These are phyloP conservation scores for Boletus insuetus DNA, from an alignment of 768 basidiomycete species.

Conservation along the genomic window DNA sequence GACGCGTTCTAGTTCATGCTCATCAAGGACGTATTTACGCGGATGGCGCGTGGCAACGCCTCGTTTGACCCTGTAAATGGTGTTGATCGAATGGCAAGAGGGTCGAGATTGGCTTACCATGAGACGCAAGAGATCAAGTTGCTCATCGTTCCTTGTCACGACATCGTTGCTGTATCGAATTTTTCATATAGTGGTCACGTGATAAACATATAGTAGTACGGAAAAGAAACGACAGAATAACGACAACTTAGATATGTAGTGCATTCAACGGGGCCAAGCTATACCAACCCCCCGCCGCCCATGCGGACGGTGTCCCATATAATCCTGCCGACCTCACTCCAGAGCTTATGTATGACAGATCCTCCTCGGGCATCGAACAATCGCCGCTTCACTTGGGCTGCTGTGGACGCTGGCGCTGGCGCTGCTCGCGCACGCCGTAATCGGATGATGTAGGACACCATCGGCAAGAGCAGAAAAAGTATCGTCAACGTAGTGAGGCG, in stretches of 20 bases:
- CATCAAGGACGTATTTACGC: constrained; percentile 85
- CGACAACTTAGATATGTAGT: constrained; percentile 15
- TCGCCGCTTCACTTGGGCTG: constrained; percentile 56
- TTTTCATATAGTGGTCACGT: constrained; percentile 19
- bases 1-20: constrained; percentile 85
- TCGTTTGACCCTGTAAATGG: constrained; percentile 61
- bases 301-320: constrained; percentile 69
- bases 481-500: constrained; percentile 46
- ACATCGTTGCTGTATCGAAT: neutral
- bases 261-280: neutral
- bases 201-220: neutral
- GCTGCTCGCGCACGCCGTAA: constrained; percentile 40
- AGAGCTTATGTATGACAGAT: constrained; percentile 40
- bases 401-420: constrained; percentile 36
- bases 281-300: constrained; percentile 75
- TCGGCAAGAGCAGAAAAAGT: constrained; percentile 40
- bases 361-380: constrained; percentile 42
- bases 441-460: constrained; percentile 50
- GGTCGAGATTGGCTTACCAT: constrained; percentile 37
- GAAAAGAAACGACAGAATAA: constrained; percentile 1
- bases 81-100: neutral
- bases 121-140: constrained; percentile 72
- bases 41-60: constrained; percentile 77
- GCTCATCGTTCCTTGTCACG: constrained; percentile 46
- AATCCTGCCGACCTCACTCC: constrained; percentile 50